phyloP scores from a whole-genome alignment of 1,284 basidiomycete species.

The Phylloporus sp. region DNA sequence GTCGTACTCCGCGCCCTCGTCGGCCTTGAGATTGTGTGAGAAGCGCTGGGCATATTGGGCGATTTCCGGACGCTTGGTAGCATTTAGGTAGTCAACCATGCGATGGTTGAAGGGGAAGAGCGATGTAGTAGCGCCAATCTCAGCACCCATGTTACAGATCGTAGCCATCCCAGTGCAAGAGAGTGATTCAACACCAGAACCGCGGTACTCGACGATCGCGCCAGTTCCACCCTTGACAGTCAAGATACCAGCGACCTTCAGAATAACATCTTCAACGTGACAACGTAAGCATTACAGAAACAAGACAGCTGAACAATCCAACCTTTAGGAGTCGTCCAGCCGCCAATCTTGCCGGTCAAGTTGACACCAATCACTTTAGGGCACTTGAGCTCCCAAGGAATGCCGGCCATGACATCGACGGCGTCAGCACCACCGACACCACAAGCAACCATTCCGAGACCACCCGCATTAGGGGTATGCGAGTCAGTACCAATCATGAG shows the following conservation, averaged over 20 bases:
- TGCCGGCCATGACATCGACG: slow-evolving; percentile 97
- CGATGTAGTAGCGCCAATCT: slow-evolving; percentile 98
- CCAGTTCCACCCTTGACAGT: slow-evolving; percentile 99
- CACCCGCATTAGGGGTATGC: slow-evolving; percentile 98
- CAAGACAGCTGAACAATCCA: background rate
- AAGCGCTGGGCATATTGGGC: slow-evolving; percentile 91
- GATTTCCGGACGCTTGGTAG: slow-evolving; percentile 90
- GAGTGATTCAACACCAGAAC: slow-evolving; percentile 93
- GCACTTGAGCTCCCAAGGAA: slow-evolving; percentile 99
- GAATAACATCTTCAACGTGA: slow-evolving; percentile 77
- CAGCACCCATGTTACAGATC: slow-evolving; percentile 99
- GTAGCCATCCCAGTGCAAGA: slow-evolving; percentile 99
- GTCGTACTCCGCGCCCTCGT: slow-evolving; percentile 93
- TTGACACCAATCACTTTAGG: slow-evolving; percentile 99
- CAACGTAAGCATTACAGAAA: slow-evolving; percentile 3
- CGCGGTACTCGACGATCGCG: slow-evolving; percentile 95
- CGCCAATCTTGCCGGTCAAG: slow-evolving; percentile 92
- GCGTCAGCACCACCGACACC: slow-evolving; percentile 99
- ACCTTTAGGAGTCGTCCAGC: slow-evolving; percentile 99
- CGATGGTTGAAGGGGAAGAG: slow-evolving; percentile 98
- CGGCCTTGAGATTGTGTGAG: slow-evolving; percentile 91
- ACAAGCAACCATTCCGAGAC: slow-evolving; percentile 98
- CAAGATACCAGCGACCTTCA: slow-evolving; percentile 96
- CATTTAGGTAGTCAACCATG: slow-evolving; percentile 93
- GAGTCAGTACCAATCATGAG: slow-evolving; percentile 99